phyloP scores from a whole-genome alignment of 2,329 filamentous ascomycete genomes.

The Neoscytalidium dimidiatum region DNA sequence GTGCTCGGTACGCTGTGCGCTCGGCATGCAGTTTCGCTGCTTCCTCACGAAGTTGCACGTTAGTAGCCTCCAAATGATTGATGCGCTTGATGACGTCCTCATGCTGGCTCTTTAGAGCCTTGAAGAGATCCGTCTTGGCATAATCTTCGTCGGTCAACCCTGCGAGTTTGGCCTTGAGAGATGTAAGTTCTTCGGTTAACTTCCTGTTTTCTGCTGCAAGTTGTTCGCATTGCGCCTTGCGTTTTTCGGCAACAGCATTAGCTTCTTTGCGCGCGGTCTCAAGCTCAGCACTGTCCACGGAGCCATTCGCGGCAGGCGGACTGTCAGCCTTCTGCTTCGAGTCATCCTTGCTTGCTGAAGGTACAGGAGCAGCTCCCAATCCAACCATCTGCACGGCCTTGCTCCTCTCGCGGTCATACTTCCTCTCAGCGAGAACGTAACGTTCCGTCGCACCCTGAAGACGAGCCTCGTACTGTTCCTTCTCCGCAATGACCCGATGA shows the following conservation, averaged over 20 bases:
- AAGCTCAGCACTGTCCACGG: conserved; percentile 56
- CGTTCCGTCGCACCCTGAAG: conserved; percentile 85
- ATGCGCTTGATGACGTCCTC: conserved; percentile 91
- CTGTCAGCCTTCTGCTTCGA: conserved; percentile 23
- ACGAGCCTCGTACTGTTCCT: conserved; percentile 81
- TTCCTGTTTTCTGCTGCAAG: conserved; percentile 77
- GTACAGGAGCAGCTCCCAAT: conserved; percentile 72
- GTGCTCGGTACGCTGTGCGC: conserved; percentile 75
- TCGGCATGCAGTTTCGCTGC: conserved; percentile 84
- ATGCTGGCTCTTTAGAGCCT: conserved; percentile 83
- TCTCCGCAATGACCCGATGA: conserved; percentile 74
- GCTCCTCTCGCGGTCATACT: conserved; percentile 86
- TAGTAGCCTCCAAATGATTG: conserved; percentile 87
- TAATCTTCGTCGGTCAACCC: conserved; percentile 90
- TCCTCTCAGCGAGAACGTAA: conserved; percentile 95
- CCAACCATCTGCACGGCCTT: conserved; percentile 89
- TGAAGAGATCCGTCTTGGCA: conserved; percentile 89
- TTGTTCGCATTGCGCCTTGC: conserved; percentile 84
- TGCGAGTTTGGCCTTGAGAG: conserved; percentile 67
- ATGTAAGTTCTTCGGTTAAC: conserved; percentile 75
- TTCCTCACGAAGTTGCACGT: conserved; percentile 81
- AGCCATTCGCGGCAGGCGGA: conserved; percentile 45
- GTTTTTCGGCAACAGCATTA: conserved; percentile 72
- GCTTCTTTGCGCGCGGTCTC: conserved; percentile 78
- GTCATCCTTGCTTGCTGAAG: conserved; percentile 39